Conservation (phyloP, 139 green algal species). For the Mesotaenium endlicherianum region DNA sequence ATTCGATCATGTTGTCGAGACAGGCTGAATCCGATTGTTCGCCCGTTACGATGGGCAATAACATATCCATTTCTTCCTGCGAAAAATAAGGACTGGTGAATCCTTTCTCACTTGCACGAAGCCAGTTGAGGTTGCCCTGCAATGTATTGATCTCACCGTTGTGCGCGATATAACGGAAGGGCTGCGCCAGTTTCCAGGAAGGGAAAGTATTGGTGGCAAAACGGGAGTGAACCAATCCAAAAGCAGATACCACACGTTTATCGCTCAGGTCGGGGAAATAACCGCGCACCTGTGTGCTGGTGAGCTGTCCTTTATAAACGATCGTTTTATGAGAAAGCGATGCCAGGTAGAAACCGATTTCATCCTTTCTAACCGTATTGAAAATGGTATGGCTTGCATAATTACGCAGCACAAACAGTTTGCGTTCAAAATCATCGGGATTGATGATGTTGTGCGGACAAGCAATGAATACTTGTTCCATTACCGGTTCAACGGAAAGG, state of each 20-base stretch:
- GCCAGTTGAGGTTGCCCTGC: constrained; percentile 96
- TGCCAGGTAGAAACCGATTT: no score
- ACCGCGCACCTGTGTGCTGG: constrained; percentile 82
- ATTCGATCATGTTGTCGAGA: constrained; percentile 85
- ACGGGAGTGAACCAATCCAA: constrained; percentile 74
- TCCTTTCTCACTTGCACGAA: constrained; percentile 84
- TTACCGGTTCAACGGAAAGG: constrained; percentile 67
- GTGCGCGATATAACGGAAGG: constrained; percentile 90
- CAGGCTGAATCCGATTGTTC: constrained; percentile 75
- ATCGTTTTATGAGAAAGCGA: constrained; percentile 65
- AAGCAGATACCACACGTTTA: constrained; percentile 67
- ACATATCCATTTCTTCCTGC: constrained; percentile 61
- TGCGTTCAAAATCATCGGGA: no score
- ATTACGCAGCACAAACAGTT: no score
- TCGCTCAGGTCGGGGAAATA: constrained; percentile 76
- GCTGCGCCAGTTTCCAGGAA: constrained; percentile 86
- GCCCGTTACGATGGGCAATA: constrained; percentile 76
- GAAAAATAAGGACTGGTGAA: constrained; percentile 59
- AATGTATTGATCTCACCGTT: constrained; percentile 93
- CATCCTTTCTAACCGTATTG: no score
- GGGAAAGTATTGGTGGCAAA: constrained; percentile 98
- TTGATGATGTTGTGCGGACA: no score
- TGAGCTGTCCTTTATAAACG: constrained; percentile 97
- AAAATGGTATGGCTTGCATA: no score
- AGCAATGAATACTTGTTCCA: constrained; percentile 88